Conservation (phyloP, 371 early-diverging fungal species). For the Lichtheimia hyalospora region DNA sequence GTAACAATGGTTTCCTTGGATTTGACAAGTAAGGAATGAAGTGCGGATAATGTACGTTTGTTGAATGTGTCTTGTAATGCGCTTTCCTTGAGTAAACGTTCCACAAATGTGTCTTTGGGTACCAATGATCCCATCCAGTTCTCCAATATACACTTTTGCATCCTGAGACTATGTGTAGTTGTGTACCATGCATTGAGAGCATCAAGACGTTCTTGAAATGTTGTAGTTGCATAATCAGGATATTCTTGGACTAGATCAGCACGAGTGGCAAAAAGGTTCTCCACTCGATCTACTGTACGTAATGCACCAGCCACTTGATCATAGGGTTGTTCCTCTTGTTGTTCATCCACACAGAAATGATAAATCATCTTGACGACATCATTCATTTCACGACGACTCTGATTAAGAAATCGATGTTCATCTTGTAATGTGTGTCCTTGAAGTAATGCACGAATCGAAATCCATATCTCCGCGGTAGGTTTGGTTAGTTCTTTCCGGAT, state of each 20-base stretch:
- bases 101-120: constrained; percentile 78
- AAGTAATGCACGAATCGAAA: constrained; percentile 68
- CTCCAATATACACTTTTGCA: constrained; percentile 71
- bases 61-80: constrained; percentile 80
- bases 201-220: constrained; percentile 69
- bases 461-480: constrained; percentile 76
- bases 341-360: constrained; percentile 34
- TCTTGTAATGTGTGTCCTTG: constrained; percentile 61
- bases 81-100: constrained; percentile 80
- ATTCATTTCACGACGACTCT: constrained; percentile 64
- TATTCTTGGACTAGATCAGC: constrained; percentile 65
- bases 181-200: constrained; percentile 81
- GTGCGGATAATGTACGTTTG: constrained; percentile 66
- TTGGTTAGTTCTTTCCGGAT: constrained; percentile 43
- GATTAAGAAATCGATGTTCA: constrained; percentile 71
- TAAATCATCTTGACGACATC: constrained; percentile 62
- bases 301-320: constrained; percentile 69
- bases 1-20: constrained; percentile 67
- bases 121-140: constrained; percentile 84
- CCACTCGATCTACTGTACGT: constrained; percentile 77
- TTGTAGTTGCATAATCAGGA: constrained; percentile 66
- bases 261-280: constrained; percentile 75
- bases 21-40: constrained; percentile 53
- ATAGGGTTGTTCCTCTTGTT: constrained; percentile 36
- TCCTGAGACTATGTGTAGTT: constrained; percentile 70